A percentile compares a stretch with the other conserved stretches of the same genome.
Conservation (phyloP, 129 eudicot species). For the Tagetes erecta region DNA sequence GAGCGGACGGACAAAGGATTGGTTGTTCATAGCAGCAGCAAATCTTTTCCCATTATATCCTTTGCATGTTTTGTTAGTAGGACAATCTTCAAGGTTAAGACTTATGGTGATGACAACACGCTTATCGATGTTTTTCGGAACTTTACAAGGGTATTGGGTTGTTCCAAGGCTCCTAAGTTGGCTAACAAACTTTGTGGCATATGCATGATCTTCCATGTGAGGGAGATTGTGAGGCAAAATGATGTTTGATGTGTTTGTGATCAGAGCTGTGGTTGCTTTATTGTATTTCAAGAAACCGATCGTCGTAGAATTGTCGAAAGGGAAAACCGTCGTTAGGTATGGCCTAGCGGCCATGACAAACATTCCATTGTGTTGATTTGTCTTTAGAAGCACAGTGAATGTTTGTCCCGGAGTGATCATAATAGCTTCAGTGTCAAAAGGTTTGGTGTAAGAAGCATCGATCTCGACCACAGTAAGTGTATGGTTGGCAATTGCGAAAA, state of each 20-base stretch:
- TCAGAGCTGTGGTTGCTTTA: conserved; percentile 20
- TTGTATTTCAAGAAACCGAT: conserved; percentile 62
- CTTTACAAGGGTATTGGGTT: conserved; percentile 52
- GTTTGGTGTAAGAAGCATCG: conserved; percentile 75
- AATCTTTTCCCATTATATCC: conserved; percentile 48
- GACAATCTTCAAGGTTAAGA: conserved; percentile 81
- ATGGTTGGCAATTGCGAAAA: conserved; percentile 61
- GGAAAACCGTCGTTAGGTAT: conserved; percentile 65
- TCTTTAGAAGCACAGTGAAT: conserved; percentile 53
- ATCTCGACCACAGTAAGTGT: conserved; percentile 65
- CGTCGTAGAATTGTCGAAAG: conserved; percentile 68
- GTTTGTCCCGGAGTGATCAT: conserved; percentile 90
- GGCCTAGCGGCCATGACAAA: conserved; percentile 85
- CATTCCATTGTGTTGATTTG: conserved; percentile 43
- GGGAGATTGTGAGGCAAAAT: conserved; percentile 54
- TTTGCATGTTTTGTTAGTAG: conserved; percentile 54
- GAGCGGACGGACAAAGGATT: conserved; percentile 61
- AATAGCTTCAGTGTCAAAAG: conserved; percentile 59
- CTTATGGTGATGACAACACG: conserved; percentile 58
- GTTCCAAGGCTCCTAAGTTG: conserved; percentile 56
- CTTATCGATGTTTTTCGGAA: conserved; percentile 62
- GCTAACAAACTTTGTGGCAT: conserved; percentile 44
- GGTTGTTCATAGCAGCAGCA: conserved; percentile 79
- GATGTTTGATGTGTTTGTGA: conserved; percentile 23
- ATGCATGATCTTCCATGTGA: conserved; percentile 50